Evolutionary conservation across 2,329 filamentous ascomycete species (phyloP), one percentile per base, ranked within the genome.

Genomic region (Lasiodiplodia sp.): DNA sequence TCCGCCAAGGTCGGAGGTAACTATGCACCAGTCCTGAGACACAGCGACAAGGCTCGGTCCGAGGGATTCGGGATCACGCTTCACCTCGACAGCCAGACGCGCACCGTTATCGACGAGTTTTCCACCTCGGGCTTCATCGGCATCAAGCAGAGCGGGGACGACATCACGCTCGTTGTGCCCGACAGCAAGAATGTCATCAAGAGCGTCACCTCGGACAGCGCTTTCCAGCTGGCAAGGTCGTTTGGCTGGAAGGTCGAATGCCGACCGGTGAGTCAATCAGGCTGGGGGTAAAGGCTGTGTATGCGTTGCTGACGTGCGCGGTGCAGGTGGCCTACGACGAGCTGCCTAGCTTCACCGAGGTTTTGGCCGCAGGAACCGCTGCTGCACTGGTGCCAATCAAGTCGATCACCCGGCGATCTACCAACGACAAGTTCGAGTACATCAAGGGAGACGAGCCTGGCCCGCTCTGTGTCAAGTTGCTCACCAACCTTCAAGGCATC

Each of bases 1-100:
- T 90, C 89, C 71, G 95, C 93, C n/a, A 98, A 98, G 83, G 87
- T 98, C 3, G 95, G 96, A 31, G 96, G 95, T 16, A 98, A 98
- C 83, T 98, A 98, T 78, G 95, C 94, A 11, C 95, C 95, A 2
- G 95, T 98, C 5, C 82, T 98, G 75, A 86, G 92, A 68, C 94
- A 93, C 86, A 96, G 92, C 76, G 94, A 97, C 74, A 90, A 87
- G 76, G 95, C 96, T 0, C 85, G 91, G 69, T 83, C 85, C 21
- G 87, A 93, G 69, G 95, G 95, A 38, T 98, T 88, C 76, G 94
- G 93, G n/a, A 98, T 98, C 76, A 98, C 95, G 2, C 85, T 98
- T 75, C 95, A 98, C 79, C 84, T 98, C 67, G 96, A 98, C 81
- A 96, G 92, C 79, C 90, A 90, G 76, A 92, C 88, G 11, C 88